These are phyloP conservation scores for Blastomyces gilchristii DNA, from an alignment of 2,329 filamentous ascomycete genomes.

Conservation along the genomic window DNA sequence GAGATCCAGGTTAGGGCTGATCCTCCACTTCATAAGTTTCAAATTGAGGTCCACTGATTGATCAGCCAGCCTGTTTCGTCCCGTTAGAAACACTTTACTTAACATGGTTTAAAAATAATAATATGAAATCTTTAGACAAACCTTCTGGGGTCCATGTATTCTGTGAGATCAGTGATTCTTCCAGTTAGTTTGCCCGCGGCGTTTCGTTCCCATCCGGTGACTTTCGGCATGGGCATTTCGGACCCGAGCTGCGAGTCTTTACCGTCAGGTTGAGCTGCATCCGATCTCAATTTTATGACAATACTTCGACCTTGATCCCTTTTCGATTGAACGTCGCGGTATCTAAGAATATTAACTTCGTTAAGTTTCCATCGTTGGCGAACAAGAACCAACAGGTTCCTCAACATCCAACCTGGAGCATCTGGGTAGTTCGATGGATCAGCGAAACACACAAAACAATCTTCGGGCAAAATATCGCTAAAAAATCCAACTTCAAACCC, in stretches of 20 bases:
- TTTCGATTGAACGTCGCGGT: slow-evolving; percentile 68
- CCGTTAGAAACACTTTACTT: slow-evolving; percentile 5
- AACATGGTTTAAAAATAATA: background rate
- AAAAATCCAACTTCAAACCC: slow-evolving; percentile 86
- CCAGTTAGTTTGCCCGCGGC: slow-evolving; percentile 65
- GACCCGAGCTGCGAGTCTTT: slow-evolving; percentile 11
- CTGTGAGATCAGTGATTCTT: slow-evolving; percentile 69
- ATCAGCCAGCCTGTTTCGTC: slow-evolving; percentile 55
- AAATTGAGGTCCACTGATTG: slow-evolving; percentile 93
- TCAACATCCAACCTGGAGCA: slow-evolving; percentile 83
- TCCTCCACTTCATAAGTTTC: slow-evolving; percentile 98
- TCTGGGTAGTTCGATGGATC: slow-evolving; percentile 85
- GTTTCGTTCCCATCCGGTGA: slow-evolving; percentile 91
- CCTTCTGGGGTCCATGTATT: slow-evolving; percentile 83
- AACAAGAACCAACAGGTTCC: slow-evolving; percentile 78
- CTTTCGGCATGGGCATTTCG: slow-evolving; percentile 58
- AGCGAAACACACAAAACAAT: slow-evolving; percentile 76
- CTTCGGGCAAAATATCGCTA: slow-evolving; percentile 55
- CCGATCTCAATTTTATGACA: slow-evolving; percentile 53
- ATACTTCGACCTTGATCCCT: slow-evolving; percentile 74
- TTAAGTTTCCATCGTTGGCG: slow-evolving; percentile 68
- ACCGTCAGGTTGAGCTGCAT: slow-evolving; percentile 22
- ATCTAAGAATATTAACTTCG: slow-evolving; percentile 77
- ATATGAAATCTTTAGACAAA: slow-evolving; percentile 14
- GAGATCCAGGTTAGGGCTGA: slow-evolving; percentile 77